These are phyloP conservation scores for Haplosporangium sp. DNA, from an alignment of 371 early-diverging fungal genomes.

Conservation along the genomic window DNA sequence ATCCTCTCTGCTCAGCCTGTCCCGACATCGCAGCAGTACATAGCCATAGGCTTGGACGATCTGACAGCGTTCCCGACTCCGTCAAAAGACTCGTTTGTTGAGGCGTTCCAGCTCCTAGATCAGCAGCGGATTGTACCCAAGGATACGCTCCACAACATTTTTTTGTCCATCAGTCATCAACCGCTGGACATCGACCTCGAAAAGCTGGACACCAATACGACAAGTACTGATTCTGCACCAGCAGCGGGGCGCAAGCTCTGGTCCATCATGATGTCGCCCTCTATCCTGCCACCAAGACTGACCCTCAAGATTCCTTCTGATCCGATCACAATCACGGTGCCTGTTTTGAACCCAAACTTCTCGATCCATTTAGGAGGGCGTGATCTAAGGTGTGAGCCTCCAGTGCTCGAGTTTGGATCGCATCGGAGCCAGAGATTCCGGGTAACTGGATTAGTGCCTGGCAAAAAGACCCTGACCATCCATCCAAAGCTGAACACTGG, in stretches of 20 bases:
- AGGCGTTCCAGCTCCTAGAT: constrained; percentile 48
- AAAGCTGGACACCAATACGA: constrained; percentile 12
- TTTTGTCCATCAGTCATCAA: constrained; percentile 38
- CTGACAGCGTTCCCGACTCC: constrained; percentile 41
- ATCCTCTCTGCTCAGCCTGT: constrained; percentile 13
- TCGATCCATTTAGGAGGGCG: constrained; percentile 73
- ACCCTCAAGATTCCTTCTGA: constrained; percentile 68
- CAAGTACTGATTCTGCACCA: constrained; percentile 4
- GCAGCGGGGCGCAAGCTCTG: constrained; percentile 27
- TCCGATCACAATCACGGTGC: constrained; percentile 70
- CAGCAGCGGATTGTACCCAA: constrained; percentile 46
- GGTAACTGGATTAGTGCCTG: constrained; percentile 70
- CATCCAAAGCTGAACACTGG: constrained; percentile 52
- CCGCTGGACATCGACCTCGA: constrained; percentile 41
- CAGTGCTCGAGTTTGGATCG: constrained; percentile 67
- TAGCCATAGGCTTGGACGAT: constrained; percentile 40
- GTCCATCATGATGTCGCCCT: constrained; percentile 44
- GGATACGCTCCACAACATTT: constrained; percentile 44
- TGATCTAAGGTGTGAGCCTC: constrained; percentile 68
- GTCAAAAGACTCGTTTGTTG: constrained; percentile 42
- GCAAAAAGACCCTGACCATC: constrained; percentile 74
- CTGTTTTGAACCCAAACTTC: constrained; percentile 67
- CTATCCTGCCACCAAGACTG: constrained; percentile 66
- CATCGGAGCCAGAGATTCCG: constrained; percentile 70
- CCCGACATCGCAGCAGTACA: constrained; percentile 17